These are phyloP conservation scores for Chrysanthemum seticuspe DNA, from an alignment of 129 eudicot genomes.

Conservation along the genomic window DNA sequence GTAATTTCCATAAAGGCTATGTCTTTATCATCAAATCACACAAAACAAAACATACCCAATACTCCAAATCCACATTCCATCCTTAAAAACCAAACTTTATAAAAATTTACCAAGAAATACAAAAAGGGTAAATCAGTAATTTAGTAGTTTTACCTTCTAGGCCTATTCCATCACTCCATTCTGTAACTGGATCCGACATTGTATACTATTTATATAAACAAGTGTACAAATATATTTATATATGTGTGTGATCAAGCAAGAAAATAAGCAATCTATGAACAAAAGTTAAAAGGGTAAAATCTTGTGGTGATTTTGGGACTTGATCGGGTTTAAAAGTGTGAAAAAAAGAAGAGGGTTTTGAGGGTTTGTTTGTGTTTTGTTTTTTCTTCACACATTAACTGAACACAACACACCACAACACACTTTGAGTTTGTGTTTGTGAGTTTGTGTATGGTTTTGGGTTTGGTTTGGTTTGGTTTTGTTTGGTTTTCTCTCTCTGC, in stretches of 20 bases:
- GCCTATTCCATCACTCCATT: too few species aligned
- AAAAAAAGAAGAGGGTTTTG: conserved; percentile 23
- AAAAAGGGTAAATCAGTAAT: too few species aligned
- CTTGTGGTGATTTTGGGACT: conserved; percentile 16
- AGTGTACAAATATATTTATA: conserved; percentile 19
- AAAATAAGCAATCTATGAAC: conserved; percentile 11
- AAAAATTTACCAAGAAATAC: too few species aligned
- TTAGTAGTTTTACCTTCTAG: too few species aligned
- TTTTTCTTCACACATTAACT: conserved; percentile 16
- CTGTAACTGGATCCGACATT: conserved; percentile 62
- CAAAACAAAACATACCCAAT: conserved; percentile 29
- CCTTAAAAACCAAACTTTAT: not conserved
- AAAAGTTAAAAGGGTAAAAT: conserved; percentile 24
- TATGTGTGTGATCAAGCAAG: not conserved
- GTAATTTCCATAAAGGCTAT: conserved; percentile 80
- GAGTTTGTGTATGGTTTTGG: too few species aligned
- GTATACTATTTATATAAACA: conserved; percentile 33
- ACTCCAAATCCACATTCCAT: conserved; percentile 21
- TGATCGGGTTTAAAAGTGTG: conserved; percentile 24
- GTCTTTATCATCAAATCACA: conserved; percentile 32
- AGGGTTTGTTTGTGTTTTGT: conserved; percentile 28
- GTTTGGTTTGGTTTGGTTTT: too few species aligned
- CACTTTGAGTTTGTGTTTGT: too few species aligned
- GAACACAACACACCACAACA: too few species aligned
- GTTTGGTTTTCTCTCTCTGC: too few species aligned